These are phyloP conservation scores for Thyridium curvatum DNA, from an alignment of 2,329 filamentous ascomycete genomes.

Conservation along the genomic window DNA sequence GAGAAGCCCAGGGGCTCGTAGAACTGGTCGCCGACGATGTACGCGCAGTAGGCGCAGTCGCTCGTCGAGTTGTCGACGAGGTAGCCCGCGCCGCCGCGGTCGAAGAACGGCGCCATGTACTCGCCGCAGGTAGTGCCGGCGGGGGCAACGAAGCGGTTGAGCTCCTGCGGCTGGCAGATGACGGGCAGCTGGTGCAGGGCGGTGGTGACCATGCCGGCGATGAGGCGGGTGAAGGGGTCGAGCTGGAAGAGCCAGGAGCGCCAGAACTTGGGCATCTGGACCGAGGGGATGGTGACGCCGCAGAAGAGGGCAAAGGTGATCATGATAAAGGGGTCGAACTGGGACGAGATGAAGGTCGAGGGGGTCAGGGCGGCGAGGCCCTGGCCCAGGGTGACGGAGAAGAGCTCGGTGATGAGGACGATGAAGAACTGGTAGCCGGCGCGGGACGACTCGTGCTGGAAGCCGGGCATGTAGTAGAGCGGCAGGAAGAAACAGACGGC, in stretches of 20 bases:
- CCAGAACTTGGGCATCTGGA: constrained; percentile 75
- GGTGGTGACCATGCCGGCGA: constrained; percentile 73
- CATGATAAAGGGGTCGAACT: constrained; percentile 77
- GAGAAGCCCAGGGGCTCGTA: constrained; percentile 60
- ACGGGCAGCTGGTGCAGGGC: constrained; percentile 64
- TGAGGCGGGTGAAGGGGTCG: constrained; percentile 76
- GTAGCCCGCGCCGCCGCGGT: constrained; percentile 63
- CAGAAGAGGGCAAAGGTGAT: constrained; percentile 83
- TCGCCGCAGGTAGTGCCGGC: constrained; percentile 60
- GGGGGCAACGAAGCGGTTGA: constrained; percentile 64
- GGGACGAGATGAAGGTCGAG: constrained; percentile 68
- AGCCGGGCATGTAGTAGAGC: constrained; percentile 77
- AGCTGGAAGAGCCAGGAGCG: constrained; percentile 75
- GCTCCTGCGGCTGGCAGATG: constrained; percentile 52
- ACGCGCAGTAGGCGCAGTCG: constrained; percentile 76
- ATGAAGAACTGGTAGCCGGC: constrained; percentile 87
- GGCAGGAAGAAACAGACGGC: constrained; percentile 76
- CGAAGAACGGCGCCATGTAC: constrained; percentile 71
- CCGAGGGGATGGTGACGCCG: constrained; percentile 74
- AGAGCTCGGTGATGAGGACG: constrained; percentile 75
- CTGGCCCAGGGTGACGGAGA: constrained; percentile 75
- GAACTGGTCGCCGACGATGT: constrained; percentile 73
- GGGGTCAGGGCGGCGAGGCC: constrained; percentile 72
- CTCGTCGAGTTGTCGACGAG: constrained; percentile 57
- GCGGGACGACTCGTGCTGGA: constrained; percentile 54